phyloP scores from a whole-genome alignment of 2,329 filamentous ascomycete genomes.

The Aspergillus neoniger region DNA sequence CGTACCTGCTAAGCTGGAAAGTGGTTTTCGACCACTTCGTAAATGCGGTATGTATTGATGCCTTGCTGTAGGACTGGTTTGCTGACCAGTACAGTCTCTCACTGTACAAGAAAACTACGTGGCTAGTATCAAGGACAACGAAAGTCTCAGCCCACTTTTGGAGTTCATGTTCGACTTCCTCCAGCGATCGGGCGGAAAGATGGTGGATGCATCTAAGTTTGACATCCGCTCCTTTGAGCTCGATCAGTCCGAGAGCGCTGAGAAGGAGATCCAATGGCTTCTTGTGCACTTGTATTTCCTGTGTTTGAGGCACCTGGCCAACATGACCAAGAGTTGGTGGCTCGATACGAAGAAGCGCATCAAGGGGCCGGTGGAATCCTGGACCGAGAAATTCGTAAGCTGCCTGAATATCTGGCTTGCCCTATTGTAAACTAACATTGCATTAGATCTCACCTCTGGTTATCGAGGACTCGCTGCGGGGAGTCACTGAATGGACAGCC shows the following conservation, averaged over 20 bases:
- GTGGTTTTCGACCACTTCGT: slow-evolving; percentile 84
- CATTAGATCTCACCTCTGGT: slow-evolving; percentile 46
- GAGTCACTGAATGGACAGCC: slow-evolving; percentile 44
- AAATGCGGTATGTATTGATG: slow-evolving; percentile 55
- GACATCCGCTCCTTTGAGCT: slow-evolving; percentile 65
- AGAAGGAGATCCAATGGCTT: slow-evolving; percentile 78
- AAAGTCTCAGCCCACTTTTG: slow-evolving; percentile 68
- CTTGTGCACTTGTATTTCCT: slow-evolving; percentile 85
- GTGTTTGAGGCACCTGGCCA: slow-evolving; percentile 72
- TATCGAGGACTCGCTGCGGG: slow-evolving; percentile 41
- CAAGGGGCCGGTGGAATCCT: slow-evolving; percentile 76
- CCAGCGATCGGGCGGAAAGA: slow-evolving; percentile 71
- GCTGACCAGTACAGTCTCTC: slow-evolving; percentile 59
- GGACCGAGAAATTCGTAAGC: slow-evolving; percentile 84
- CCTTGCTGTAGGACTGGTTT: not conserved
- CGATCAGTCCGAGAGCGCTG: slow-evolving; percentile 64
- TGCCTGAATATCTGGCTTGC: slow-evolving; percentile 52
- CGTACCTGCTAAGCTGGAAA: slow-evolving; percentile 86
- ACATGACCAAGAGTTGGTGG: slow-evolving; percentile 81
- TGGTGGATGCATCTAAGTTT: slow-evolving; percentile 70
- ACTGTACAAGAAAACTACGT: slow-evolving; percentile 81
- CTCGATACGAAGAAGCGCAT: slow-evolving; percentile 75
- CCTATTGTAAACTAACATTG: slow-evolving; percentile 10
- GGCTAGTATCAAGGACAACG: slow-evolving; percentile 73
- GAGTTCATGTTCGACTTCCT: slow-evolving; percentile 83